These are phyloP conservation scores for Flaveria brownii DNA, from an alignment of 129 eudicot species.

Conservation along the genomic window DNA sequence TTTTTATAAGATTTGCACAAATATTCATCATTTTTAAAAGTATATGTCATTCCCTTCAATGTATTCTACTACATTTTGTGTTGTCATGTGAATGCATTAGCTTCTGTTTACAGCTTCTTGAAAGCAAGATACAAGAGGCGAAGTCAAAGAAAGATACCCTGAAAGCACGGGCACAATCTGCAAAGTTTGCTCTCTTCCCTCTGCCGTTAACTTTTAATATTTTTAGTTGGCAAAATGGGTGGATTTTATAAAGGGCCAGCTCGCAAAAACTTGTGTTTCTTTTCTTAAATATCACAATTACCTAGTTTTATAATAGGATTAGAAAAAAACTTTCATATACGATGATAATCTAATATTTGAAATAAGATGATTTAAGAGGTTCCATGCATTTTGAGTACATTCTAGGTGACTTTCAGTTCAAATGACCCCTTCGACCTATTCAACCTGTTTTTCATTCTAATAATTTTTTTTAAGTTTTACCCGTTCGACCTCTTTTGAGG, in stretches of 20 bases:
- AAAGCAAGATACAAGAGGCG: conserved; percentile 98
- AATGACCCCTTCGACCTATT: not conserved
- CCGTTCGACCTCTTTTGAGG: not conserved
- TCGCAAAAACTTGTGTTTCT: not conserved
- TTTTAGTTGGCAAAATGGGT: conserved; percentile 5
- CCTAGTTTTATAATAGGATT: not conserved
- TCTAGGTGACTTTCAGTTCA: not conserved
- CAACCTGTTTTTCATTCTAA: not conserved
- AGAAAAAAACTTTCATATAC: not conserved
- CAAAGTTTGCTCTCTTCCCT: conserved; percentile 62
- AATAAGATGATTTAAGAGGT: not conserved
- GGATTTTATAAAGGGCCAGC: not conserved
- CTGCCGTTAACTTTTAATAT: not conserved
- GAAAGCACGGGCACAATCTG: conserved; percentile 99
- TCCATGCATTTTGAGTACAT: not conserved
- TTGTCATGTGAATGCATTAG: conserved; percentile 22
- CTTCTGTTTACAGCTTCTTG: conserved; percentile 60
- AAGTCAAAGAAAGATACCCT: conserved; percentile 95
- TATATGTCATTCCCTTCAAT: not conserved
- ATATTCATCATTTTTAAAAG: conserved; percentile 3
- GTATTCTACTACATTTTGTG: not conserved
- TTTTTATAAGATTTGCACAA: not conserved
- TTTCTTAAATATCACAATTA: not conserved
- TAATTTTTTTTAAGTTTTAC: not conserved
- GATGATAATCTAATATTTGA: not conserved